Conservation (phyloP, 768 basidiomycete genomes). For the Dacryopinax spathularia region DNA sequence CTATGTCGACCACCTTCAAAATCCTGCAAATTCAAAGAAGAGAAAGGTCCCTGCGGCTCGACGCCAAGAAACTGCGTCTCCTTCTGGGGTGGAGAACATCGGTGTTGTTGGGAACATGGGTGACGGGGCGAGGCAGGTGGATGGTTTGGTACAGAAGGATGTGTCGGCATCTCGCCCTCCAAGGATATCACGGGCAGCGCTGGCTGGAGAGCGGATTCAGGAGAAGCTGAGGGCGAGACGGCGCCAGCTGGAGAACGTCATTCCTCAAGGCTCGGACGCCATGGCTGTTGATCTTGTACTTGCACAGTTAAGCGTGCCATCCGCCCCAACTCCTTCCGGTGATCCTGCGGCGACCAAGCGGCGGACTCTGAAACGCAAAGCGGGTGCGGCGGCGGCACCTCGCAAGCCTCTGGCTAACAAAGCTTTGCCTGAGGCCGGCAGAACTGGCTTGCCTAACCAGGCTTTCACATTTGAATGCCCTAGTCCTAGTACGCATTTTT, state of each 20-base stretch:
- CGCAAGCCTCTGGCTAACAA: background rate
- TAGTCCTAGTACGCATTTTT: constrained; percentile 40
- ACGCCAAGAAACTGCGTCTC: background rate
- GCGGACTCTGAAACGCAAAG: background rate
- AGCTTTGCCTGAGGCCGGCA: background rate
- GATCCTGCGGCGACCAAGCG: background rate
- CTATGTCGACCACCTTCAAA: constrained; percentile 53
- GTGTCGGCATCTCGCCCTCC: constrained; percentile 19
- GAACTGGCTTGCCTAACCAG: constrained; percentile 11
- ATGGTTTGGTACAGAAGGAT: constrained; percentile 22
- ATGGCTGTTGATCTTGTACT: background rate
- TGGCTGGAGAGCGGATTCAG: constrained; percentile 61
- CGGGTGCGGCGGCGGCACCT: background rate
- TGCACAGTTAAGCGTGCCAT: background rate
- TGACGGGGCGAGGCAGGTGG: constrained; percentile 10
- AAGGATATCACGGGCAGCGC: constrained; percentile 13
- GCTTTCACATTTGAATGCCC: constrained; percentile 49
- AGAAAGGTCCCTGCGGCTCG: constrained; percentile 55
- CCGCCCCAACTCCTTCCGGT: background rate
- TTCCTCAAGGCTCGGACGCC: background rate
- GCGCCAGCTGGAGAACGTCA: constrained; percentile 38
- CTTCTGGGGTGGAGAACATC: background rate
- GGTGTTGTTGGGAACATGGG: constrained; percentile 32
- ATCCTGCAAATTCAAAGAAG: constrained; percentile 78
- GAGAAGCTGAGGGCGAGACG: constrained; percentile 55